phyloP scores from a whole-genome alignment of 371 early-diverging fungal species.

The Polyrhizophydium stewartii region DNA sequence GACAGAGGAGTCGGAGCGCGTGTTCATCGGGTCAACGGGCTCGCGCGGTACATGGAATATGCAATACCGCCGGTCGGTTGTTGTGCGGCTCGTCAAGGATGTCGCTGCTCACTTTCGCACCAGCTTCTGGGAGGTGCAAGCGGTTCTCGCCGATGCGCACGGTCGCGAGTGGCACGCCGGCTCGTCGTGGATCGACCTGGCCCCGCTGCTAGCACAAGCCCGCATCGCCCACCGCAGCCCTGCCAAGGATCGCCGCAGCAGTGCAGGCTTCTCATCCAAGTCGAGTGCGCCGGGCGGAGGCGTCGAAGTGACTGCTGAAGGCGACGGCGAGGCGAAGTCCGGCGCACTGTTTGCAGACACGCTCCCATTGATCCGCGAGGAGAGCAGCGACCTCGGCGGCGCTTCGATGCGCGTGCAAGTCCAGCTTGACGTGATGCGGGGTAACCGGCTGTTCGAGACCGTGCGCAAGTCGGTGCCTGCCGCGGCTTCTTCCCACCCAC shows the following conservation, averaged over 20 bases:
- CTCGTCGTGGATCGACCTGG: not conserved
- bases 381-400: not conserved
- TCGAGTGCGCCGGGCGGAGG: no score
- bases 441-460: not conserved
- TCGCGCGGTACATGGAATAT: not conserved
- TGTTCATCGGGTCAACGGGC: not conserved
- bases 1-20: conserved; percentile 1
- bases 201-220: not conserved
- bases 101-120: not conserved
- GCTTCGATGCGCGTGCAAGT: not conserved
- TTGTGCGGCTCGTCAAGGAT: not conserved
- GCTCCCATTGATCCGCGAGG: not conserved
- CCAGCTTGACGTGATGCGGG: not conserved
- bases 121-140: not conserved
- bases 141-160: not conserved
- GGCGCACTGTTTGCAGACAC: not conserved
- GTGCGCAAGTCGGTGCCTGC: not conserved
- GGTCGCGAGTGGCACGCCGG: not conserved
- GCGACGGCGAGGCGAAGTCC: no score
- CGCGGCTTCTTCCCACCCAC: not conserved
- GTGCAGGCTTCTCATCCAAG: no score
- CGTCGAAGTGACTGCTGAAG: no score
- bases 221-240: not conserved
- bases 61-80: not conserved
- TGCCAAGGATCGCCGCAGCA: no score